Evolutionary conservation across 78 protist species (phyloP), one percentile per base, ranked within the genome.

Genomic region (Dictyostelium firmibasis): DNA sequence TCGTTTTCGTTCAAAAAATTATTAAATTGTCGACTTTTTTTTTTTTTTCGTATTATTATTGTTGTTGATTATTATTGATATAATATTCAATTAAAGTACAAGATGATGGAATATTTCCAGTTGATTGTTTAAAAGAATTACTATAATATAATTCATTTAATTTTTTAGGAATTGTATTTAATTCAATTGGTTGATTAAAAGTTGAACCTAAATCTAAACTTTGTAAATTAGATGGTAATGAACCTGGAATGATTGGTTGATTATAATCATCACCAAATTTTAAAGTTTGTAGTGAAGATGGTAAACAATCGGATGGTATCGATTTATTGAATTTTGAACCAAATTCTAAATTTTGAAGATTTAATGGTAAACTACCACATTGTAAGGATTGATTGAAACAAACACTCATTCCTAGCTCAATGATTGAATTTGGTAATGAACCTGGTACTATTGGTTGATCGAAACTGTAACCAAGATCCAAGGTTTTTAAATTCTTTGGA

Each of bases 161-260:
- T 72, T 72, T 72, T 14, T 27, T 3, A 33, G 85, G 85, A 47
- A 81, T 81, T 6, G n/a, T 9, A 47, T 47, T 47, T 6, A 3
- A 16, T 47, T 44, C 43, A n/a, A 83, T 25, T 60, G 76, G 75
- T 57, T 83, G 88, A 62, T 83, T 35, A 27, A 83, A 83, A 64
- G 4, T 10, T 23, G 20, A 36, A 10, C 86, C 86, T n/a, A 81
- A 81, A 23, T 67, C 76, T 47, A 83, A 67, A 18, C 25, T 16
- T 20, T 18, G 35, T 50, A 76, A 38, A n/a, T 4, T 18, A 38
- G 16, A 4, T 41, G 83, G 83, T 76, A 76, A n/a, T 14, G 31
- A 20, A 76, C n/a, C 23, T 76, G 83, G 83, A 18, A 23, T 16
- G 2, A 76, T 36, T 33, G 50, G 25, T 36, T 38, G 57, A 38